phyloP scores from a whole-genome alignment of 257 asterid species.

The Solanum clarkiae region DNA sequence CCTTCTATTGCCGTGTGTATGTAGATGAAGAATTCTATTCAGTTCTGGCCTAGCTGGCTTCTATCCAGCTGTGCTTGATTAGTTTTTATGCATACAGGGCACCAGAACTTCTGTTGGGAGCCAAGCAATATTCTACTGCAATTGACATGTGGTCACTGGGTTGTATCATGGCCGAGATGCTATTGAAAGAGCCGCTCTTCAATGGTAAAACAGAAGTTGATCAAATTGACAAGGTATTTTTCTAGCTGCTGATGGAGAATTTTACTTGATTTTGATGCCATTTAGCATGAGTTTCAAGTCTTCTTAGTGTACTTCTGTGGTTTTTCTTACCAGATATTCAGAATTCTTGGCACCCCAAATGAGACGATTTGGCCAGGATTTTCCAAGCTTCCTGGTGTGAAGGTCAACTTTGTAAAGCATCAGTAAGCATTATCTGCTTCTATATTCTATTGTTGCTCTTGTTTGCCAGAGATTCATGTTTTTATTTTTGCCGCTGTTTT shows the following conservation, averaged over 20 bases:
- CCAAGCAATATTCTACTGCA: constrained; percentile 67
- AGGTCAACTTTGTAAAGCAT: constrained; percentile 71
- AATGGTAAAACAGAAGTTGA: constrained; percentile 64
- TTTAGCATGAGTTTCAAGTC: neutral
- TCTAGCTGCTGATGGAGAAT: neutral
- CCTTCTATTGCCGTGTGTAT: neutral
- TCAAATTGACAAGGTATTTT: constrained; percentile 70
- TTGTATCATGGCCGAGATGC: constrained; percentile 81
- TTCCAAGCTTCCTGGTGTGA: constrained; percentile 67
- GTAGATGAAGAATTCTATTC: neutral
- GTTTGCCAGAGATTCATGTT: constrained; percentile 24
- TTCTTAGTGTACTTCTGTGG: neutral
- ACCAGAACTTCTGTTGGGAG: constrained; percentile 80
- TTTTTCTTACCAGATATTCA: constrained; percentile 39
- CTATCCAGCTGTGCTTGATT: neutral
- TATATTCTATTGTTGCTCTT: constrained; percentile 2
- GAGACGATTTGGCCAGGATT: constrained; percentile 87
- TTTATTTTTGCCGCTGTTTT: constrained; percentile 54
- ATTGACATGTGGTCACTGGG: constrained; percentile 94
- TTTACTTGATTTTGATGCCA: neutral
- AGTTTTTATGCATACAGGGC: constrained; percentile 39
- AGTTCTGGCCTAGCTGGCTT: neutral
- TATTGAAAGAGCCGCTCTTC: constrained; percentile 57
- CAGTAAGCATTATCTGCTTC: constrained; percentile 44
- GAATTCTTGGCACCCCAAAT: constrained; percentile 74